Base-by-base conservation (phyloP, 495 filamentous ascomycete species). In the Clavariopsis aquatica region DNA sequence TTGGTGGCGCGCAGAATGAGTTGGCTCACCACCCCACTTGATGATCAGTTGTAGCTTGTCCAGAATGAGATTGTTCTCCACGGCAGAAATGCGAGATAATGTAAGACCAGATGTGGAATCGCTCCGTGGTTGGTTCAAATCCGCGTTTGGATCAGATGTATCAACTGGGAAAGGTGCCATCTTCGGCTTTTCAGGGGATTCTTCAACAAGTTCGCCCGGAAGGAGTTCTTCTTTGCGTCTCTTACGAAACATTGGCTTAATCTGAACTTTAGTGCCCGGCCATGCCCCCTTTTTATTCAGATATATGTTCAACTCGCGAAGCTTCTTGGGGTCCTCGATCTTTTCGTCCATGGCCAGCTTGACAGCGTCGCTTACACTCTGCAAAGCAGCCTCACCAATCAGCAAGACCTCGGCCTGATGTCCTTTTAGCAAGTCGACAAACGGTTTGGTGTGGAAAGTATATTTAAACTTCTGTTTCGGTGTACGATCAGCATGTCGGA, bases 381-480 rank as follows among this genome's bases (percentile, higher is more conserved):
- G 84, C n/a, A 98, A 80, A 0, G 95, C 95, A 34, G 90, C 85
- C 72, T 93, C 92, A 8, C 92, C 92, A 66, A 96, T 92, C 15
- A 98, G 86, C 9, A 98, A 84, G 9, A 98, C 93, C 69, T 98
- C 94, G 78, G 98, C 93, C 69, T 93, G 89, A 72, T 98, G 93
- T 0, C 94, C 94, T 72, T 89, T 93, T 45, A 98, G 81, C 6
- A 98, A 81, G 61, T 96, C 90, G 51, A 98, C 90, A 72, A 98
- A 98, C 5, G 95, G 95, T 65, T 92, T 89, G 8, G 89, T 95
- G 75, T 98, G 95, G 70, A 98, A 98, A 0, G 94, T 98, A 73
- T 97, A 98, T 71, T 98, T 98, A 79, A 96, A 96, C 71, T 98
- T 98, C 69, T 98, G 94, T 75, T 98, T 98, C 6, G 94, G 94